These are phyloP conservation scores for Corylus avellana DNA, from an alignment of 306 rosid species.

Conservation along the genomic window DNA sequence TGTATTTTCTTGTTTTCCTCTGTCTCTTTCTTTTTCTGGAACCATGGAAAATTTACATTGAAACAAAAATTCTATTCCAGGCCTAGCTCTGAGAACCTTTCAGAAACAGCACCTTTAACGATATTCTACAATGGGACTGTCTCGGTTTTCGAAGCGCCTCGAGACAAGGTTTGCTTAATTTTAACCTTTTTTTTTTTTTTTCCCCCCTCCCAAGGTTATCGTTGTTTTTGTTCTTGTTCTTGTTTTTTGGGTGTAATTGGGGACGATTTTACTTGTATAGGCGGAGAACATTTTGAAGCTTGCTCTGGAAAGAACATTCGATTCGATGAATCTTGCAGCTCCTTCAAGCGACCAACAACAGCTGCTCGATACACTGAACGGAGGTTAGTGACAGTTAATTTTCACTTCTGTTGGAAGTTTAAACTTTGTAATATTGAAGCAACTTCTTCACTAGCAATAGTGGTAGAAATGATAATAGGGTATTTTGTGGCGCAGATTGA, in stretches of 20 bases:
- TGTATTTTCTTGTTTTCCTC: not conserved
- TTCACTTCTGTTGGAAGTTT: not conserved
- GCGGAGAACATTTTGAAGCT: conserved; percentile 42
- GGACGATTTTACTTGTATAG: conserved; percentile 15
- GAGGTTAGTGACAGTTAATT: conserved; percentile 19
- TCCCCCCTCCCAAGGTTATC: not conserved
- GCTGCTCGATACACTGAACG: conserved; percentile 24
- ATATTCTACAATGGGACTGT: conserved; percentile 50
- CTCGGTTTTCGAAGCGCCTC: conserved; percentile 44
- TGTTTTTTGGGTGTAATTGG: not conserved
- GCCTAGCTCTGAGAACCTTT: conserved; percentile 10
- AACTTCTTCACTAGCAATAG: not conserved
- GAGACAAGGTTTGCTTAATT: conserved; percentile 33
- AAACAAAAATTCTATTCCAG: not conserved
- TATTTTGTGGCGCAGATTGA: not conserved
- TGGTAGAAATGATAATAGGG: not conserved
- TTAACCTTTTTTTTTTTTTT: not conserved
- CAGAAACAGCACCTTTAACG: conserved; percentile 37
- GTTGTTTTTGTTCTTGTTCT: not conserved
- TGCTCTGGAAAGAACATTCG: conserved; percentile 23
- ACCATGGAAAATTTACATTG: not conserved
- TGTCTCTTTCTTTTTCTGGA: too few species aligned
- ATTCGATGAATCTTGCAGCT: conserved; percentile 14
- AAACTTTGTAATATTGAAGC: too few species aligned
- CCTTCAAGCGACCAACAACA: conserved; percentile 21